A percentile compares a stretch with the other conserved stretches of the same genome.
Evolutionary conservation across 2,329 filamentous ascomycete species (phyloP).

Genomic region (Tolypocladium inflatum): DNA sequence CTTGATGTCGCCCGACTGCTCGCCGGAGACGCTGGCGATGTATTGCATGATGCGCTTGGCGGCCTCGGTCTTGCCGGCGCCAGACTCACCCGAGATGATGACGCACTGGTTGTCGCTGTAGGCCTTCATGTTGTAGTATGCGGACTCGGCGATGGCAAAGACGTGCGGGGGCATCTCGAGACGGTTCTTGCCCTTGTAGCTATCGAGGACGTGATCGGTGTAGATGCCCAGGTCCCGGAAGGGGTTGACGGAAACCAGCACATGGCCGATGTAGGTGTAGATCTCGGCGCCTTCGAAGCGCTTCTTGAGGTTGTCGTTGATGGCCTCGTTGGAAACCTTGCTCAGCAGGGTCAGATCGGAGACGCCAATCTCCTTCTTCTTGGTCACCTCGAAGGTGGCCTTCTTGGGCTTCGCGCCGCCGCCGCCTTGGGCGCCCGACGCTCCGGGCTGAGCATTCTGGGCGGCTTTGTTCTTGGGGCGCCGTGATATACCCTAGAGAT

Average conservation of each 20-base stretch:
- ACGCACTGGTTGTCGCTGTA: slow-evolving; percentile 99
- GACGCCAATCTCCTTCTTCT: slow-evolving; percentile 99
- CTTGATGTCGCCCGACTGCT: slow-evolving; percentile 76
- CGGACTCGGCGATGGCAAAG: slow-evolving; percentile 89
- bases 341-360: slow-evolving; percentile 95
- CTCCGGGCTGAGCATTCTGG: slow-evolving; percentile 27
- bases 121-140: slow-evolving; percentile 99
- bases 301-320: slow-evolving; percentile 98
- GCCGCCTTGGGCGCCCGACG: slow-evolving; percentile 21
- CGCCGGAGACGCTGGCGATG: slow-evolving; percentile 92
- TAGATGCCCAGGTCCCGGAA: slow-evolving; percentile 98
- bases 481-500: slow-evolving; percentile 26
- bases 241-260: slow-evolving; percentile 96
- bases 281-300: slow-evolving; percentile 96
- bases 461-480: slow-evolving; percentile 30
- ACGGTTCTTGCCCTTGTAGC: slow-evolving; percentile 94
- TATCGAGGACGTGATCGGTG: slow-evolving; percentile 85
- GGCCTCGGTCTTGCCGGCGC: slow-evolving; percentile 95
- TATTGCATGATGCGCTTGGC: slow-evolving; percentile 99
- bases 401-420: slow-evolving; percentile 70
- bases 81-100: slow-evolving; percentile 97
- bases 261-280: slow-evolving; percentile 99
- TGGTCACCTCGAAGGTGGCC: slow-evolving; percentile 87
- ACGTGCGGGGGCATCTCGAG: slow-evolving; percentile 93
- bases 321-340: slow-evolving; percentile 98